These are phyloP conservation scores for Fusarium agapanthi DNA, from an alignment of 2,329 filamentous ascomycete genomes.

Conservation along the genomic window DNA sequence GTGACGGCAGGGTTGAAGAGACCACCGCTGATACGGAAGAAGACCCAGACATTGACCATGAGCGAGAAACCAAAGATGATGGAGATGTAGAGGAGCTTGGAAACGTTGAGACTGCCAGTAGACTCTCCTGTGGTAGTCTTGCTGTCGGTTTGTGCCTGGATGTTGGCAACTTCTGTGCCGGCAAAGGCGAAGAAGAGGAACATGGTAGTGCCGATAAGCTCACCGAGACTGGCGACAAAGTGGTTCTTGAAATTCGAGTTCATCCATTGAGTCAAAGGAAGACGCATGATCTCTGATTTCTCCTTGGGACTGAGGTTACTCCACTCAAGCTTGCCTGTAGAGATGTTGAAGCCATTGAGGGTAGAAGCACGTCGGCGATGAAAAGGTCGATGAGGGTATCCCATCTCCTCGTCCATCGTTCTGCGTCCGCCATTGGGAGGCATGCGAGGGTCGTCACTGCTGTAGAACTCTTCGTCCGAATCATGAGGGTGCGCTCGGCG, in stretches of 20 bases:
- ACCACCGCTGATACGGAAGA: constrained; percentile 55
- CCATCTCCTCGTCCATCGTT: constrained; percentile 39
- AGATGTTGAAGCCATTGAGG: constrained; percentile 25
- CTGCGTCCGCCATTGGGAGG: constrained; percentile 23
- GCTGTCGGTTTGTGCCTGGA: constrained; percentile 44
- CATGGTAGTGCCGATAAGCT: constrained; percentile 54
- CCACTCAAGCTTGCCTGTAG: constrained; percentile 48
- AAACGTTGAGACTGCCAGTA: constrained; percentile 55
- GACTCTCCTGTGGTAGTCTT: constrained; percentile 54
- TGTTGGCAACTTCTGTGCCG: constrained; percentile 53
- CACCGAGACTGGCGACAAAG: constrained; percentile 50
- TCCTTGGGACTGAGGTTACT: constrained; percentile 50
- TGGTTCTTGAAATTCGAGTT: constrained; percentile 57
- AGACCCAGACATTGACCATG: constrained; percentile 58
- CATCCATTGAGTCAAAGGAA: constrained; percentile 58
- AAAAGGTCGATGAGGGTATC: constrained; percentile 1
- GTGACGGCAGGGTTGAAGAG: constrained; percentile 54
- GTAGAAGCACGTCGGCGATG: constrained; percentile 21
- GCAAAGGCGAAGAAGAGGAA: constrained; percentile 56
- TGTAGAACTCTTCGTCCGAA: constrained; percentile 38
- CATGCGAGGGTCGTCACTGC: constrained; percentile 32
- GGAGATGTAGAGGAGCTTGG: constrained; percentile 54
- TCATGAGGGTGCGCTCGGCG: constrained; percentile 31
- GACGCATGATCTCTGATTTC: constrained; percentile 53
- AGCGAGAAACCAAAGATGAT: constrained; percentile 55